Conservation (phyloP, 768 basidiomycete genomes). For the Ramaria rubella region DNA sequence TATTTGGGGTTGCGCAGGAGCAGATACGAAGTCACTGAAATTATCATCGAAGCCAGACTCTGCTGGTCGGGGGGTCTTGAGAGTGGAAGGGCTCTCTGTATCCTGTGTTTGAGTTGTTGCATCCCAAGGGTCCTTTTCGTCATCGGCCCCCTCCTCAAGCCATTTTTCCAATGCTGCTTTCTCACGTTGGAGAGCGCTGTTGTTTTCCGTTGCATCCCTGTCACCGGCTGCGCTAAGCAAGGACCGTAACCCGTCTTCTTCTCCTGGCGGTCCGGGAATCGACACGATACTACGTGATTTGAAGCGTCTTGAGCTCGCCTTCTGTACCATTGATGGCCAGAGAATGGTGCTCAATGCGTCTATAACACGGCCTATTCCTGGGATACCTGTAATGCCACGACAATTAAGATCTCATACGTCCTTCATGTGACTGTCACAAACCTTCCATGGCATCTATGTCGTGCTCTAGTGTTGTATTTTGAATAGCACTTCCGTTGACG, state of each 20-base stretch:
- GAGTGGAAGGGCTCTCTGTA: too few relatives aligned
- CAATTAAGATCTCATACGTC: neutral
- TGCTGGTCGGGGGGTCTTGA: neutral
- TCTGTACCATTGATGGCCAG: conserved; percentile 74
- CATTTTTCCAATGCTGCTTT: conserved; percentile 56
- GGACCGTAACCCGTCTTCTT: conserved; percentile 32
- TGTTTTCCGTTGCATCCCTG: conserved; percentile 8
- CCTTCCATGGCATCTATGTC: conserved; percentile 1
- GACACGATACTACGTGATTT: conserved; percentile 6
- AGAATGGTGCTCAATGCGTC: conserved; percentile 82
- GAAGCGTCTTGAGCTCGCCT: conserved; percentile 11
- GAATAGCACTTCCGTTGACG: conserved; percentile 27
- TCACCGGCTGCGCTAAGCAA: conserved; percentile 22
- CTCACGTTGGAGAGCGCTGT: conserved; percentile 35
- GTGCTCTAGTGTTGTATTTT: neutral
- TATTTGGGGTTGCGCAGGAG: conserved; percentile 32
- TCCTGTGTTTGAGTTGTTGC: neutral
- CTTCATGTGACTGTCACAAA: neutral
- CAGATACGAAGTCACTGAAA: conserved; percentile 69
- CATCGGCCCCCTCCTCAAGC: conserved; percentile 41
- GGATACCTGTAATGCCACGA: conserved; percentile 17
- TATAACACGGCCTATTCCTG: conserved; percentile 57
- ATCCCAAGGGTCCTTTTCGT: conserved; percentile 25
- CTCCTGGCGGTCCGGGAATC: conserved; percentile 18
- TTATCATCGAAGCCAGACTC: conserved; percentile 62